A percentile compares a stretch with the other conserved stretches of the same genome.
These are phyloP conservation scores for Apostasia ramifera DNA, from an alignment of 106 monocot species.

Conservation along the genomic window DNA sequence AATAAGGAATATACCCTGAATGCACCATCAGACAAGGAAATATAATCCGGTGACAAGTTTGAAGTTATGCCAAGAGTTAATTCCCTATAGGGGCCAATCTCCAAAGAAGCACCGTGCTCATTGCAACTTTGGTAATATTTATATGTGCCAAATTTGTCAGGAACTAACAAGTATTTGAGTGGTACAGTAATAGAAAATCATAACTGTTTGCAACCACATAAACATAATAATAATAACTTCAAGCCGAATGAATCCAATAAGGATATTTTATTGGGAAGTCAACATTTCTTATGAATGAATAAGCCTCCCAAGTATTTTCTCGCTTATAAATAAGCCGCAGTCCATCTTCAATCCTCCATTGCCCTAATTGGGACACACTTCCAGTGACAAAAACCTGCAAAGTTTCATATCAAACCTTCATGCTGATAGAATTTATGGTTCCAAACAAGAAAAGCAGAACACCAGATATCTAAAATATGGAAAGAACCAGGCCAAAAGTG, in stretches of 20 bases:
- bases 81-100: constrained; percentile 72
- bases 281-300: constrained; percentile 45
- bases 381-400: constrained; percentile 79
- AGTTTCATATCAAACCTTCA: not conserved
- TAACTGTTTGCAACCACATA: not conserved
- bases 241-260: constrained; percentile 13
- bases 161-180: constrained; percentile 18
- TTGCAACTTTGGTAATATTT: constrained; percentile 56
- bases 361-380: constrained; percentile 51
- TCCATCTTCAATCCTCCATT: constrained; percentile 60
- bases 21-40: constrained; percentile 56
- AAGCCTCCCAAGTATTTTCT: constrained; percentile 62
- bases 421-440: not conserved
- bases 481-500: not conserved
- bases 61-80: constrained; percentile 43
- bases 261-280: constrained; percentile 96
- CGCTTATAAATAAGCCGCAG: constrained; percentile 59
- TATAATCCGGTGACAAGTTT: constrained; percentile 32
- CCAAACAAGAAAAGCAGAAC: not conserved
- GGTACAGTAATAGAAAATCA: not conserved
- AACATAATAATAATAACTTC: not conserved
- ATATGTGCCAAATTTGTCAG: constrained; percentile 57
- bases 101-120: constrained; percentile 24
- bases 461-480: too few species aligned
- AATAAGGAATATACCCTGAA: constrained; percentile 54